Evolutionary conservation across 306 rosid genomes (phyloP), one percentile per base, ranked within the genome.

Genomic region (Cotoneaster glaucophyllus): DNA sequence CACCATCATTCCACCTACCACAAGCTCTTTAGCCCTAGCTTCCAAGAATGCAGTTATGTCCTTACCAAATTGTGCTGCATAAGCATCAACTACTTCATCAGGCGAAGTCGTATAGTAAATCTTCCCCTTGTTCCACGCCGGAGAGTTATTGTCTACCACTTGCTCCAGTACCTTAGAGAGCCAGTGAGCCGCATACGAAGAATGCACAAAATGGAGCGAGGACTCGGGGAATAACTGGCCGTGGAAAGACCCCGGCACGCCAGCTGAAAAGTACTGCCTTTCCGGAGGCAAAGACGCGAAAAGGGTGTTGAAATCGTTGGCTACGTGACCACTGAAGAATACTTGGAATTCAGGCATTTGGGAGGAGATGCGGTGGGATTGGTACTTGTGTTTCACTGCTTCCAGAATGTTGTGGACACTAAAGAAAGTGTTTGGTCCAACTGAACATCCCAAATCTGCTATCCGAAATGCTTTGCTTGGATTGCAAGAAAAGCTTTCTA

Each of bases 361-460:
- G 25, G 79, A 31, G 15, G 53, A 48, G 8, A 48, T 14, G 19
- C 7, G 15, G 0, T 48, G 18, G 19, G 37, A 32, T 68, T 50
- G 31, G 52, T 80, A 69, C 32, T 68, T 69, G 1, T 22, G 41
- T 17, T 62, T 43, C 18, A 81, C 37, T 4, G 76, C 80, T 21
- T 70, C 77, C 8, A 81, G 4, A 25, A 81, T 26, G 66, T 63
- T 76, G 26, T 70, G 61, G 64, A 63, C 63, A 2, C 54, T 31
- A 3, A 14, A 2, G 32, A 81, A 63, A 4, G 77, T 76, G 59
- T 75, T 80, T 7, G 76, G 84, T 15, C 84, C 80, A 31, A 75
- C 52, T 7, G 80, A 75, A 29, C 80, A 81, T 11, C 84, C 84
- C 77, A 81, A 61, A 64, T 81, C 77, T 11, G 74, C 74, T 4